phyloP scores from a whole-genome alignment of 495 filamentous ascomycete genomes.

The Trichoderma reesei region DNA sequence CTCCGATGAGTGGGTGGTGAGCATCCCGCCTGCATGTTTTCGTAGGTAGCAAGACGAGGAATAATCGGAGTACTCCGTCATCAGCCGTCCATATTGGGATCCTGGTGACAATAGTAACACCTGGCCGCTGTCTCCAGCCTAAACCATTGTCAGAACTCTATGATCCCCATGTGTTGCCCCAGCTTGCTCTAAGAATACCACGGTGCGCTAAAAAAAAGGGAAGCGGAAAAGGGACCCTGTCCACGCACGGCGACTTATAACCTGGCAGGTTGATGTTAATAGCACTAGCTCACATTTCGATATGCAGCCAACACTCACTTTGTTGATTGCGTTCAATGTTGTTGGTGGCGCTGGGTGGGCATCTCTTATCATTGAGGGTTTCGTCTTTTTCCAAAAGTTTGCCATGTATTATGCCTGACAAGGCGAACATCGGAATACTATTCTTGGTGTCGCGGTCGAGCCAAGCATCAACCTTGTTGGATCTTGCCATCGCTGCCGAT shows the following conservation, averaged over 20 bases:
- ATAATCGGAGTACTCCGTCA: neutral
- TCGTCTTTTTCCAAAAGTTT: too few species aligned
- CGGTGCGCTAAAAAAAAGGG: neutral
- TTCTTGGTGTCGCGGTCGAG: too few species aligned
- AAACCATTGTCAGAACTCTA: constrained; percentile 1
- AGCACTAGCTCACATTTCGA: neutral
- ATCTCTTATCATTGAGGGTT: too few species aligned
- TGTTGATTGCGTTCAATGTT: neutral
- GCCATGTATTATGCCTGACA: too few species aligned
- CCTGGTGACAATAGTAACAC: constrained; percentile 3
- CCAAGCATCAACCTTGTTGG: too few species aligned
- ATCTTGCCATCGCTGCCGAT: too few species aligned
- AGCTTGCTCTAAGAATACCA: neutral
- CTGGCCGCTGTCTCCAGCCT: neutral
- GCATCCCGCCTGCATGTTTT: neutral
- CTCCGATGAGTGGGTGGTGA: neutral
- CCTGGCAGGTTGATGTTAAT: neutral
- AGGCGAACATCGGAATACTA: too few species aligned
- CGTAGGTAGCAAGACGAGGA: neutral
- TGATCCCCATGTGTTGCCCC: neutral
- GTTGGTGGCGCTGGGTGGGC: neutral
- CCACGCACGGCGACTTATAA: neutral
- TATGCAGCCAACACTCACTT: too few species aligned
- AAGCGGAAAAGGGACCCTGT: too few species aligned
- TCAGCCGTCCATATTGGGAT: neutral